phyloP scores from a whole-genome alignment of 176 grass and related monocot genomes.

The maize (Zea mays) region DNA sequence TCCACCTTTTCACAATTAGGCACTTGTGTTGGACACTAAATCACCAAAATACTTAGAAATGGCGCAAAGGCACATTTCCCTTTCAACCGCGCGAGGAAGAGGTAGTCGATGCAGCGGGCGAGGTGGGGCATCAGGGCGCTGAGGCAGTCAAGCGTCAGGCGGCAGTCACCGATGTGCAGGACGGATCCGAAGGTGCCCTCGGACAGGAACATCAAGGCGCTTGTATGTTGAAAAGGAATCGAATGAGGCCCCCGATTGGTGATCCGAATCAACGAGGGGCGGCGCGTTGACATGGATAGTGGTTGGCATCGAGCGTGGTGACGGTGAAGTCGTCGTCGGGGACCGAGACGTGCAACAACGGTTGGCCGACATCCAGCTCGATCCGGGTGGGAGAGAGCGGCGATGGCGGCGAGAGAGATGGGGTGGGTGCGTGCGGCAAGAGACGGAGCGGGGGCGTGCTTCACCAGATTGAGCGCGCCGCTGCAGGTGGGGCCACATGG shows the following conservation, averaged over 20 bases:
- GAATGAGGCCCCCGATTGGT: background rate
- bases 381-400: too few relatives aligned
- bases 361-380: conserved; percentile 39
- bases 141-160: conserved; percentile 57
- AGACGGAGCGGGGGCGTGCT: too few relatives aligned
- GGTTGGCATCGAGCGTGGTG: conserved; percentile 63
- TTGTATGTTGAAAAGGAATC: conserved; percentile 19
- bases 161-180: conserved; percentile 68
- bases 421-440: too few relatives aligned
- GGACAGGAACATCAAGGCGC: conserved; percentile 72
- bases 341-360: conserved; percentile 39
- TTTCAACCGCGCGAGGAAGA: too few relatives aligned
- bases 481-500: too few relatives aligned
- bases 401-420: too few relatives aligned
- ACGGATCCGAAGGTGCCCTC: conserved; percentile 62
- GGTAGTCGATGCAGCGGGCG: too few relatives aligned
- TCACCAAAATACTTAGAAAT: too few relatives aligned
- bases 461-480: too few relatives aligned
- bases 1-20: too few relatives aligned
- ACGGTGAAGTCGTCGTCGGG: conserved; percentile 64
- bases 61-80: too few relatives aligned
- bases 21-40: too few relatives aligned
- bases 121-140: conserved; percentile 33
- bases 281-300: conserved; percentile 50
- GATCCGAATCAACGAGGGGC: background rate